Evolutionary conservation across 768 basidiomycete genomes (phyloP).

Genomic region (Calocera cornea): DNA sequence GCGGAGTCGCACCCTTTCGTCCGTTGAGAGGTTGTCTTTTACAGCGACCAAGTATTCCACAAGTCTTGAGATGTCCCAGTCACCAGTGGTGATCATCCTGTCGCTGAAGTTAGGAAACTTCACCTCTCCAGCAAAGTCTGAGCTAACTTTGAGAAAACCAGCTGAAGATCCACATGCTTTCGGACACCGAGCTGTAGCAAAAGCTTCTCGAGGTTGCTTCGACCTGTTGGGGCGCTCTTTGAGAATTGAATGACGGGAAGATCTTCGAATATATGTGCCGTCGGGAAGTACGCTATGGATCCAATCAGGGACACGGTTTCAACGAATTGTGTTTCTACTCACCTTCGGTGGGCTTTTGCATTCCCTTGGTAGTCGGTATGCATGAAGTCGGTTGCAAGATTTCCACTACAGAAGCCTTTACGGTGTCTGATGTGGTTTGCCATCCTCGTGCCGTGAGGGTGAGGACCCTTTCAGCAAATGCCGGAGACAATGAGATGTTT

Average conservation of each 20-base stretch:
- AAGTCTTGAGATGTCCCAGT: conserved; percentile 78
- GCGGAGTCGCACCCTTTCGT: conserved; percentile 43
- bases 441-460: conserved; percentile 53
- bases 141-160: conserved; percentile 46
- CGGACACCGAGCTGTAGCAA: conserved; percentile 66
- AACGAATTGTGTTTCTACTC: neutral
- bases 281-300: conserved; percentile 55
- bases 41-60: conserved; percentile 80
- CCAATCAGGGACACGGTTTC: neutral
- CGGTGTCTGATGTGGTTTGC: conserved; percentile 41
- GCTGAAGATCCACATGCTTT: conserved; percentile 81
- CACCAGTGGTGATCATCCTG: conserved; percentile 80
- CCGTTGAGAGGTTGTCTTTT: conserved; percentile 41
- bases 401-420: conserved; percentile 36
- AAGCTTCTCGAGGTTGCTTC: conserved; percentile 57
- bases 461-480: conserved; percentile 74
- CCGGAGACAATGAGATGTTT: conserved; percentile 49
- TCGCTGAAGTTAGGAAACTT: neutral
- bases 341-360: conserved; percentile 52
- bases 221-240: conserved; percentile 41
- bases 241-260: conserved; percentile 65
- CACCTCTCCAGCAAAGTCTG: neutral
- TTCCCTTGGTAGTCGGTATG: conserved; percentile 60
- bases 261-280: conserved; percentile 79
- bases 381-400: conserved; percentile 41